These are phyloP conservation scores for Desmodesmus armatus DNA, from an alignment of 139 green algal species.

Conservation along the genomic window DNA sequence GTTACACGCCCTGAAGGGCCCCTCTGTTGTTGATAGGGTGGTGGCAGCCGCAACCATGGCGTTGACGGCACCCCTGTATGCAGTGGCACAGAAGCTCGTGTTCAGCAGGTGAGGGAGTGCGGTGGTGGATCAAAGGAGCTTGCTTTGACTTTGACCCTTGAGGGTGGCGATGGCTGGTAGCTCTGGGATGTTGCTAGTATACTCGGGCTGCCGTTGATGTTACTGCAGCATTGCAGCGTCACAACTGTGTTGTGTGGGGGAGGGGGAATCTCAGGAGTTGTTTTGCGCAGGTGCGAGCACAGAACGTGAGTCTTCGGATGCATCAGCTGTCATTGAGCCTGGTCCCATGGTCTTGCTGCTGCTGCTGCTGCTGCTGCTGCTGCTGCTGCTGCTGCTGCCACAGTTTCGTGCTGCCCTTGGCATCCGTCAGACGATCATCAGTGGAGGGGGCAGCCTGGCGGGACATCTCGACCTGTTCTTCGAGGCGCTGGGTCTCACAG, in stretches of 20 bases:
- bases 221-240: no score
- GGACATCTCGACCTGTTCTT: constrained; percentile 93
- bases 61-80: constrained; percentile 79
- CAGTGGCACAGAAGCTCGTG: constrained; percentile 71
- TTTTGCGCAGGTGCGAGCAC: not conserved
- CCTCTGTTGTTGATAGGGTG: constrained; percentile 46
- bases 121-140: no score
- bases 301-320: not conserved
- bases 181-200: no score
- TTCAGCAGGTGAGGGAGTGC: no score
- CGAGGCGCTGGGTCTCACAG: constrained; percentile 80
- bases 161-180: no score
- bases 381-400: constrained; percentile 65
- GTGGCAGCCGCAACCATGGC: constrained; percentile 60
- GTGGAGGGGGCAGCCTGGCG: constrained; percentile 87
- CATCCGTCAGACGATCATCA: constrained; percentile 74
- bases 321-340: not conserved
- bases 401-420: constrained; percentile 72
- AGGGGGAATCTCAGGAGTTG: no score
- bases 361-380: not conserved
- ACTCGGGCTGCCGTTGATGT: no score
- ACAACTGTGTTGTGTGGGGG: no score
- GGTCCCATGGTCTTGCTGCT: no score
- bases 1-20: constrained; percentile 55
- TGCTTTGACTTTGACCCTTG: no score